Conservation (phyloP, 2,329 filamentous ascomycete species). For the Piedraia hortae region DNA sequence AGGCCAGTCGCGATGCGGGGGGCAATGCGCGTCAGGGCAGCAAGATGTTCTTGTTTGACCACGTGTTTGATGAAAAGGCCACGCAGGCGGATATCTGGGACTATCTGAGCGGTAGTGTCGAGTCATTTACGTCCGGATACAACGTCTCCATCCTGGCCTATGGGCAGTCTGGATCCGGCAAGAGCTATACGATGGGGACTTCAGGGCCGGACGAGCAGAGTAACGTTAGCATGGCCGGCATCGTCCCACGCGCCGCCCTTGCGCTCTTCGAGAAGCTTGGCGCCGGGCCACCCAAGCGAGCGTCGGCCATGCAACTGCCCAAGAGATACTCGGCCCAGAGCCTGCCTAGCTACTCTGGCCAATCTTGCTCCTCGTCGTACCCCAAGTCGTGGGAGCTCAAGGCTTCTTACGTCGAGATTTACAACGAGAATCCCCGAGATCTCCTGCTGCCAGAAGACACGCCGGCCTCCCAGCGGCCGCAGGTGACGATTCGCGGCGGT, state of each 20-base stretch:
- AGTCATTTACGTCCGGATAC: constrained; percentile 79
- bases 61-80: constrained; percentile 64
- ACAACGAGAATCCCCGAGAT: constrained; percentile 88
- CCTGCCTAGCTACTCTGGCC: constrained; percentile 18
- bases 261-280: constrained; percentile 69
- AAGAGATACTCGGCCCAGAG: constrained; percentile 43
- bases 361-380: constrained; percentile 13
- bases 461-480: constrained; percentile 38
- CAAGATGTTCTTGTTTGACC: constrained; percentile 90
- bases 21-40: too few relatives aligned
- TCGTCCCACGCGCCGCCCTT: constrained; percentile 76
- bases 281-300: constrained; percentile 37
- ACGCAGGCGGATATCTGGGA: constrained; percentile 82
- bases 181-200: constrained; percentile 97
- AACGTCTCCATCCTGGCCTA: constrained; percentile 96
- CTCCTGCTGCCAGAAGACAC: constrained; percentile 54
- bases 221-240: constrained; percentile 29
- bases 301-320: constrained; percentile 51
- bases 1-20: constrained; percentile 45
- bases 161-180: constrained; percentile 88
- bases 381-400: constrained; percentile 77
- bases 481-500: constrained; percentile 84
- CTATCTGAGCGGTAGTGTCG: constrained; percentile 72
- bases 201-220: constrained; percentile 44
- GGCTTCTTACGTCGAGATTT: constrained; percentile 55